Percentiles rank a stretch among this genome's conserved stretches.
These are phyloP conservation scores for Lepiota subincarnata DNA, from an alignment of 768 basidiomycete genomes.

Conservation along the genomic window DNA sequence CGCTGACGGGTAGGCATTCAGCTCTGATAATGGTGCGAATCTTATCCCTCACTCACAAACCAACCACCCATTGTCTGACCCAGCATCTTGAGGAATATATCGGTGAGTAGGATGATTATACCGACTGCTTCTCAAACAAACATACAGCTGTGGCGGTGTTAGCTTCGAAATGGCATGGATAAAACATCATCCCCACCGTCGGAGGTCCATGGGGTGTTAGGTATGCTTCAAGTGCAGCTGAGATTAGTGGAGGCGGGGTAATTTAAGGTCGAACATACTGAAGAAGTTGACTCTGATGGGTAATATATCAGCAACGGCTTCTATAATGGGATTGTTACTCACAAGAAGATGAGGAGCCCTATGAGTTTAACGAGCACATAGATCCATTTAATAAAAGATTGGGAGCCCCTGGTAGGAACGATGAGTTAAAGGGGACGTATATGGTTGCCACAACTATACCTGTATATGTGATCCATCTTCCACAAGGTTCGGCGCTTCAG, in stretches of 20 bases:
- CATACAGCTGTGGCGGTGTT: background rate
- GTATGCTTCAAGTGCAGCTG: background rate
- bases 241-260: background rate
- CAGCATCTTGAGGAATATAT: background rate
- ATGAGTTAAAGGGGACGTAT: too few species aligned
- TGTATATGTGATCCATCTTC: conserved; percentile 1
- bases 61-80: conserved; percentile 2
- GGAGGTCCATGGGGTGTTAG: background rate
- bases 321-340: background rate
- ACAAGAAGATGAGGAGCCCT: background rate
- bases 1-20: background rate
- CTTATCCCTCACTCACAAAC: background rate
- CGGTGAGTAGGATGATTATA: background rate
- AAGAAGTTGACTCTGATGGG: background rate
- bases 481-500: background rate
- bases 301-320: background rate
- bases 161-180: background rate
- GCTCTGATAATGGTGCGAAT: background rate
- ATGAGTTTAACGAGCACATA: too few species aligned
- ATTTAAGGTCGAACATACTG: background rate
- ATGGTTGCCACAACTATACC: background rate
- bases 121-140: background rate
- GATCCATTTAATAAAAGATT: too few species aligned
- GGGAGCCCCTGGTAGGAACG: too few species aligned
- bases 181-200: background rate